Evolutionary conservation across 2,329 filamentous ascomycete genomes (phyloP).

Genomic region (Venturia asperata): DNA sequence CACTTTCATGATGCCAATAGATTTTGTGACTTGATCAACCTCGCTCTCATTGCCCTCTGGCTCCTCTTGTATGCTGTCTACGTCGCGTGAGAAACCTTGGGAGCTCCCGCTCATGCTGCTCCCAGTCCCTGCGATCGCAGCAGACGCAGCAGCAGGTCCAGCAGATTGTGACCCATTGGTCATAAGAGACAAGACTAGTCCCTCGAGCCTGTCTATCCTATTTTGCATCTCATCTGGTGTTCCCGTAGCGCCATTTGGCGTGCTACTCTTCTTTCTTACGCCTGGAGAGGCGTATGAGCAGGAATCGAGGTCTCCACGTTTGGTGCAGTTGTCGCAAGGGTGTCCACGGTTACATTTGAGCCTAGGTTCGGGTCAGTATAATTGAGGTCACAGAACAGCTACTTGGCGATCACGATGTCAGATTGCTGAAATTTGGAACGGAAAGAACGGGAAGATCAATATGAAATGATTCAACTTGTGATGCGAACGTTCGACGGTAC

Average conservation of each 20-base stretch:
- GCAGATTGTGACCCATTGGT: conserved; percentile 67
- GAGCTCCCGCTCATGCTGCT: conserved; percentile 37
- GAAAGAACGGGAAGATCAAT: not conserved
- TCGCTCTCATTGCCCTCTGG: conserved; percentile 55
- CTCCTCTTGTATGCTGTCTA: conserved; percentile 50
- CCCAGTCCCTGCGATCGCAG: conserved; percentile 42
- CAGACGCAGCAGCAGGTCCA: conserved; percentile 52
- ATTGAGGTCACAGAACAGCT: conserved; percentile 20
- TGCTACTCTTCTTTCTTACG: conserved; percentile 62
- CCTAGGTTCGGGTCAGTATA: conserved; percentile 31
- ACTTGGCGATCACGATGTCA: not conserved
- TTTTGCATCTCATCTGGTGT: conserved; percentile 95
- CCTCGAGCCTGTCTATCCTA: conserved; percentile 90
- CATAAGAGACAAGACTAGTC: conserved; percentile 87
- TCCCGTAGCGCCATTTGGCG: conserved; percentile 46
- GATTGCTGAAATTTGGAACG: not conserved
- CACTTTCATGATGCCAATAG: conserved; percentile 48
- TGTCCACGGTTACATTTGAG: conserved; percentile 90
- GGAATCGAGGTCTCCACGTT: conserved; percentile 70
- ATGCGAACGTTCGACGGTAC: not conserved
- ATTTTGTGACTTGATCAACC: conserved; percentile 46
- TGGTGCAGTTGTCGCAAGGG: conserved; percentile 91
- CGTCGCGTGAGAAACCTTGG: conserved; percentile 40
- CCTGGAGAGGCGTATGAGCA: conserved; percentile 72
- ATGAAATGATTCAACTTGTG: not conserved